Conservation (phyloP, 2,329 filamentous ascomycete genomes). For the Xylaria sp. region DNA sequence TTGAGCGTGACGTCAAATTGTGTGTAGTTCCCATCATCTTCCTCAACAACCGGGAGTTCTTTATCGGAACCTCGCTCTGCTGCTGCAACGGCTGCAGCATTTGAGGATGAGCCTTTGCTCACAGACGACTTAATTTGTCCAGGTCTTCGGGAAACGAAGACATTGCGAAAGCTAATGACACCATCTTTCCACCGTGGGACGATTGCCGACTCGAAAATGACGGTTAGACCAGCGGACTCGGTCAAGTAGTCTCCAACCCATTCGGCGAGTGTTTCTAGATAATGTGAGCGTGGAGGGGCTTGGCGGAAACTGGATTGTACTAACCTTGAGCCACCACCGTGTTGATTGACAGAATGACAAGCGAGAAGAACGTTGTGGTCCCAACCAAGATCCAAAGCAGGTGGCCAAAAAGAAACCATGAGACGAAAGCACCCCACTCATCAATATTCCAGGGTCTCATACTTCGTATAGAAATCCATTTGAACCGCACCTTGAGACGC, state of each 20-base stretch:
- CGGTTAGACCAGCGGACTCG: slow-evolving; percentile 89
- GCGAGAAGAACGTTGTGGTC: slow-evolving; percentile 95
- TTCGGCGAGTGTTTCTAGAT: slow-evolving; percentile 84
- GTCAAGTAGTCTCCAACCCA: slow-evolving; percentile 97
- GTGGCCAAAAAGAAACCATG: slow-evolving; percentile 94
- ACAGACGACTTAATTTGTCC: slow-evolving; percentile 85
- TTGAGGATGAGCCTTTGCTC: slow-evolving; percentile 88
- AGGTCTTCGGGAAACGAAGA: slow-evolving; percentile 92
- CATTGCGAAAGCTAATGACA: slow-evolving; percentile 95
- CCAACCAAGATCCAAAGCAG: slow-evolving; percentile 96
- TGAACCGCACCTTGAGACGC: slow-evolving; percentile 89
- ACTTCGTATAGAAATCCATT: slow-evolving; percentile 97
- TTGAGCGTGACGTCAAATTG: slow-evolving; percentile 97
- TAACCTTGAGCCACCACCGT: slow-evolving; percentile 93
- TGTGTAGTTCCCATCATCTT: slow-evolving; percentile 95
- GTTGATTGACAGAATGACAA: slow-evolving; percentile 91
- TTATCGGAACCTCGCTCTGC: slow-evolving; percentile 69
- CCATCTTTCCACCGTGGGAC: slow-evolving; percentile 96
- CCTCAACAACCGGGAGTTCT: slow-evolving; percentile 59
- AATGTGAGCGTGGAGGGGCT: slow-evolving; percentile 36
- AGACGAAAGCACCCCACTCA: slow-evolving; percentile 93
- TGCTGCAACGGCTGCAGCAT: slow-evolving; percentile 86
- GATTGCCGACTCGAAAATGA: slow-evolving; percentile 97
- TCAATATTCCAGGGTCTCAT: slow-evolving; percentile 94
- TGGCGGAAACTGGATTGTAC: slow-evolving; percentile 40